Evolutionary conservation across 2,329 filamentous ascomycete genomes (phyloP), one percentile per base, ranked within the genome.

Genomic region (Herpotrichia juniperi): DNA sequence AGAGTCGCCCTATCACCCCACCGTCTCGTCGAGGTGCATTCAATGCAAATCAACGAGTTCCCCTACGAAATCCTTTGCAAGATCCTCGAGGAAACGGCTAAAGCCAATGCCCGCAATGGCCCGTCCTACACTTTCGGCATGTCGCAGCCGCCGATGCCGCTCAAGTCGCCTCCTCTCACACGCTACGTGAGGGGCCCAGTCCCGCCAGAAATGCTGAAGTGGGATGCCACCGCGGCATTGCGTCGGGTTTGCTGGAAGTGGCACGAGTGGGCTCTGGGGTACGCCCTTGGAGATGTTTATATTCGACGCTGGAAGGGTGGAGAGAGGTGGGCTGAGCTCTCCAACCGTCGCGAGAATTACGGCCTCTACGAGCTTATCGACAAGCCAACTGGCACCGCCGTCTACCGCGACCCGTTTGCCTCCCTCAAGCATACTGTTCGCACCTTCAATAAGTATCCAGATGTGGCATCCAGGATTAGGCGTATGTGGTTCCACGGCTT

Each of bases 401-500:
- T 83, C 54, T 82, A 80, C 66, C 79, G 78, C 45, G 78, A 83
- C 63, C 81, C 81, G 1, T 81, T 79, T 65, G 71, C 73, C 46
- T 78, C 77, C 1, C 71, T 83, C 46, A 76, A 75, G 65, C 70
- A 76, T 31, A 81, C 80, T 3, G 74, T 77, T 17, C 66, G 69
- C 28, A 75, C 82, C 21, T 78, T 83, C 61, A 66, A 69, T 30
- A 59, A 73, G 32, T 76, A 75, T 44, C 77, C 80, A 1, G 65
- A 73, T 25, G 69, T 81, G 9, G 79, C 79, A 2, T 68, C 72
- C 19, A 75, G 80, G 59, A 79, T 83, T 49, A 78, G 76, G 49
- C 78, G 80, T 40, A 73, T 83, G 61, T 83, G 80, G 79, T 81
- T 83, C 65, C 78, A 82, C 51, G 81, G 80, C 44, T 82, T 82